phyloP scores from a whole-genome alignment of 2,329 filamentous ascomycete genomes.

The Pseudogymnoascus pannorum region DNA sequence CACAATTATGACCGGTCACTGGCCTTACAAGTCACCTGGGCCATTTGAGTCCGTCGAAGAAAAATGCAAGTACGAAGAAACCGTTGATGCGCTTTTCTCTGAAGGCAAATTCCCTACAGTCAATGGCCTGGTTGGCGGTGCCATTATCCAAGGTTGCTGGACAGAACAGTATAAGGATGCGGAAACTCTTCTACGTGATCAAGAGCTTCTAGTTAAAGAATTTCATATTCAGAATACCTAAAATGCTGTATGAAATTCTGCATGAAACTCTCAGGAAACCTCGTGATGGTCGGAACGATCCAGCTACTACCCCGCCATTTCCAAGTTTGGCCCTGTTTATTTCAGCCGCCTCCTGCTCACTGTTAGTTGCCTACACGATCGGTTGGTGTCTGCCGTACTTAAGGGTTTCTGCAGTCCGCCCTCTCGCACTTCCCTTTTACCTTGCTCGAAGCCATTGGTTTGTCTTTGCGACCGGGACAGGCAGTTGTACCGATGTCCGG shows the following conservation, averaged over 20 bases:
- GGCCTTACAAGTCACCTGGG: slow-evolving; percentile 15
- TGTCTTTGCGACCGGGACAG: not conserved
- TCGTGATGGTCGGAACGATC: too few relatives aligned
- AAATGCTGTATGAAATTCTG: too few relatives aligned
- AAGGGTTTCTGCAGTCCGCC: not conserved
- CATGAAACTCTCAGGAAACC: too few relatives aligned
- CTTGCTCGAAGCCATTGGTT: not conserved
- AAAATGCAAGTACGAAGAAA: slow-evolving; percentile 9
- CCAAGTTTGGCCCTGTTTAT: too few relatives aligned
- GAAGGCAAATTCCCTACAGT: slow-evolving; percentile 11
- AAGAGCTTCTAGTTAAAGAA: not conserved
- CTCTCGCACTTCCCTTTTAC: not conserved
- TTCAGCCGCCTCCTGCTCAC: too few relatives aligned
- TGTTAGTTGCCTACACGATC: too few relatives aligned
- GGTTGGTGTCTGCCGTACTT: too few relatives aligned
- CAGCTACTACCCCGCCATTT: too few relatives aligned
- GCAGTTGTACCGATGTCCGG: too few relatives aligned
- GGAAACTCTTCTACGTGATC: not conserved
- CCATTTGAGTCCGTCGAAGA: slow-evolving; percentile 13
- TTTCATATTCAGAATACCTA: too few relatives aligned
- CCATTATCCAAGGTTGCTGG: slow-evolving; percentile 15
- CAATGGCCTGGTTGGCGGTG: slow-evolving; percentile 7
- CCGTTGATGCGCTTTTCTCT: slow-evolving; percentile 12
- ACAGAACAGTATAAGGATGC: slow-evolving; percentile 4
- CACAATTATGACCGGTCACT: slow-evolving; percentile 21